Evolutionary conservation across 2,329 filamentous ascomycete genomes (phyloP).

Genomic region (Dothiorella sarmentorum): DNA sequence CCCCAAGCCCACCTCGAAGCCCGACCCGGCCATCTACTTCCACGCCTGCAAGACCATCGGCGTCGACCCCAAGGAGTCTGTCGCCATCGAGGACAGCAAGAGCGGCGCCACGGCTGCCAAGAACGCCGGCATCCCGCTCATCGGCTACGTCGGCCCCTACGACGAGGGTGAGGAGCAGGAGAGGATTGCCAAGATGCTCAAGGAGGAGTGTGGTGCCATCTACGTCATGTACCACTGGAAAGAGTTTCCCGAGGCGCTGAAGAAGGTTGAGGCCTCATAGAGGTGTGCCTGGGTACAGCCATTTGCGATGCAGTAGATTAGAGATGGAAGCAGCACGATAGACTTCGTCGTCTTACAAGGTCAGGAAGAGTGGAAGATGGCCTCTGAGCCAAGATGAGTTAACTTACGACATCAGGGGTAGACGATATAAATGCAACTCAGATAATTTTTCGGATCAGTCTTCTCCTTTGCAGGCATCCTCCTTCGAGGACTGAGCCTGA

Average conservation of each 20-base stretch:
- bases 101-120: slow-evolving; percentile 75
- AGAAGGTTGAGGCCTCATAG: slow-evolving; percentile 43
- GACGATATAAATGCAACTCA: slow-evolving; percentile 5
- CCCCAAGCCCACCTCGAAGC: slow-evolving; percentile 78
- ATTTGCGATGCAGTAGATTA: background rate
- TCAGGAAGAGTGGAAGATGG: background rate
- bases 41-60: slow-evolving; percentile 71
- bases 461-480: background rate
- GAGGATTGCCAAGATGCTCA: slow-evolving; percentile 49
- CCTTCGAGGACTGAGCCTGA: too few species aligned
- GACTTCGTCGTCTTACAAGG: slow-evolving; percentile 5
- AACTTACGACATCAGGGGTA: slow-evolving; percentile 5
- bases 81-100: slow-evolving; percentile 87
- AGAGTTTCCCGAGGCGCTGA: slow-evolving; percentile 48
- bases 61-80: slow-evolving; percentile 65
- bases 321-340: slow-evolving; percentile 12
- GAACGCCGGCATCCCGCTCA: slow-evolving; percentile 72
- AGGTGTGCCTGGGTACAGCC: background rate
- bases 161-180: slow-evolving; percentile 62
- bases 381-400: background rate
- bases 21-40: slow-evolving; percentile 84
- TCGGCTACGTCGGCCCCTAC: slow-evolving; percentile 85
- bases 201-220: slow-evolving; percentile 46
- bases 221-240: slow-evolving; percentile 53
- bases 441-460: background rate